Base-by-base conservation (phyloP, 2,329 filamentous ascomycete species). In the Corniculantispora saksenae region DNA sequence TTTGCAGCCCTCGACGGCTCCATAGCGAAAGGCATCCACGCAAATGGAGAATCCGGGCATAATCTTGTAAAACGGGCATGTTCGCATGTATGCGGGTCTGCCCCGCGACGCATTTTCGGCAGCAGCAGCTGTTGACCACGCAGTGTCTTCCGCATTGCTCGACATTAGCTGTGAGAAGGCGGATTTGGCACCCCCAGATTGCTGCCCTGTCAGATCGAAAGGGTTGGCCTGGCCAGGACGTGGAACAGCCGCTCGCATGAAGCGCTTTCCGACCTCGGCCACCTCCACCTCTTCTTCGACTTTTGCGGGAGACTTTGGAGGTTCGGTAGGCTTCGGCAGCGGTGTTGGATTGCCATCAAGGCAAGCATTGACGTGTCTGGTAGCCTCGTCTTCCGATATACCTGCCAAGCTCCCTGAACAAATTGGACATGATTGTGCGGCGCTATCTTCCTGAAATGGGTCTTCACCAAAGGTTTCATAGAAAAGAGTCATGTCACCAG, bases 51-150 rank as follows among this genome's bases (percentile, higher is more conserved):
- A 91, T 0, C 93, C 93, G 0, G 94, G 94, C 79, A 99, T 89
- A 68, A 98, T 97, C 77, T 99, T 99, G 82, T 99, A 99, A 72
- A 99, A 99, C 0, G 95, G 95, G 73, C 95, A 99, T 0, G 93
- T 97, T 57, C 95, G 87, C 72, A 94, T 86, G 72, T 94, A 95
- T 0, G 94, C 90, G 21, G 91, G 92, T 73, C 93, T 95, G 25
- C 95, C 94, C 48, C 92, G 86, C 2, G 93, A 89, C 1, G 91
- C 86, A 32, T 86, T 81, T 74, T 97, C 93, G 1, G 91, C 84
- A 1, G 92, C 91, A 0, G 94, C 93, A 15, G 95, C 95, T 43
- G 86, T 88, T 1, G 91, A 89, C 95, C 95, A 99, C 1, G 95
- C 95, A 1, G 88, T 84, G 74, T 97, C 91, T 79, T 99, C 95